A percentile compares a stretch with the other conserved stretches of the same genome.
These are phyloP conservation scores for Bonia amplexicaulis DNA, from an alignment of 176 grass and related monocot species.

Conservation along the genomic window DNA sequence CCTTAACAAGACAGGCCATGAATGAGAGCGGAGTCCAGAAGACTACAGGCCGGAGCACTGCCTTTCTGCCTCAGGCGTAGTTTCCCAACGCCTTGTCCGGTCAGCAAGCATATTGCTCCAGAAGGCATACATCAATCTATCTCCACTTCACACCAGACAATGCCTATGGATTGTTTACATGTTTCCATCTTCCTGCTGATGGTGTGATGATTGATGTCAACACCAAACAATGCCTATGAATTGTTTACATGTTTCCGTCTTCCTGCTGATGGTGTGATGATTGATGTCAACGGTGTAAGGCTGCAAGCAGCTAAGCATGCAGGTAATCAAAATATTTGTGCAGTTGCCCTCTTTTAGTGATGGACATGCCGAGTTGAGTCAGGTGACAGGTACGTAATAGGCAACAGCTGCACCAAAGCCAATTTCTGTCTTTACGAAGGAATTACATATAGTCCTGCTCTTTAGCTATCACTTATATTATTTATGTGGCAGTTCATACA, in stretches of 20 bases:
- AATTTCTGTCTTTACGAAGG: too few relatives aligned
- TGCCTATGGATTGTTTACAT: background rate
- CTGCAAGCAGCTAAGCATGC: background rate
- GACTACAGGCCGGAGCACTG: slow-evolving; percentile 37
- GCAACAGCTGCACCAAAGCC: too few relatives aligned
- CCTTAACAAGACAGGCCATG: slow-evolving; percentile 40
- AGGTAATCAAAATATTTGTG: background rate
- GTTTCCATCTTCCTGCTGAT: background rate
- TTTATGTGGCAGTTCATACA: too few relatives aligned
- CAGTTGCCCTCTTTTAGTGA: too few relatives aligned
- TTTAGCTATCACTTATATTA: too few relatives aligned
- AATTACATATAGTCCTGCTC: too few relatives aligned
- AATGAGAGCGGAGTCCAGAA: slow-evolving; percentile 30
- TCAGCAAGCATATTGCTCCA: background rate
- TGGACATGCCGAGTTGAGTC: too few relatives aligned
- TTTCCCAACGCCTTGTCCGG: background rate
- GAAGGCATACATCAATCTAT: background rate
- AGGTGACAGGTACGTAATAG: too few relatives aligned
- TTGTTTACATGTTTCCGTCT: background rate
- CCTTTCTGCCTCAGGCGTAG: background rate
- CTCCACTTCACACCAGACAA: background rate
- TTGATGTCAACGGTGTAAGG: background rate
- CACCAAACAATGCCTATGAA: background rate
- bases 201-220: background rate
- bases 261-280: background rate